Evolutionary conservation across 129 eudicot species (phyloP), one percentile per base, ranked within the genome.

Genomic region (Pulicaria dysenterica): DNA sequence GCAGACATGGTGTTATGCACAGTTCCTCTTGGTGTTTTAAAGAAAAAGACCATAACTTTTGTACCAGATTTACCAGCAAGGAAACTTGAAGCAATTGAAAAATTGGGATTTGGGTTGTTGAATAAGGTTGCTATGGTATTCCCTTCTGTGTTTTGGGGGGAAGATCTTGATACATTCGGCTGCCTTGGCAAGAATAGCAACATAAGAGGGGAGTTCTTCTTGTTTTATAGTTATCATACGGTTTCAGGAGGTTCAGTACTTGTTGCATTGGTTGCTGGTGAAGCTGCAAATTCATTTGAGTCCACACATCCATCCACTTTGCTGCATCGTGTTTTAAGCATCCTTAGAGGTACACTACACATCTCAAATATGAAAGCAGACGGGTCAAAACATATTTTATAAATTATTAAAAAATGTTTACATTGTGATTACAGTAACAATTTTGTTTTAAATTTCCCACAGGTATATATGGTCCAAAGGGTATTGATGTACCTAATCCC

Each of bases 141-240:
- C 34, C 86, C 92, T 4, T 15, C 53, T 70, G 88, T 87, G 16
- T 93, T 93, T 77, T 93, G 98, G 98, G 96, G 96, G 39, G 98
- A 93, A 46, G 98, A 93, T 74, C 78, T 93, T 62, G 98, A 93
- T 81, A 93, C 98, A 15, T 89, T 93, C 77, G 98, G 96, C 43
- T 83, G 86, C 63, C 92, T 89, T 39, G 84, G 82, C 38, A 84
- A 81, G 69, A 67, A 79, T 40, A 84, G 85, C 74, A 77, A 59
- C 58, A 64, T 48, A 31, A 80, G 98, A 13, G 98, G 98, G 16
- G 92, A 89, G 75, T 93, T 83, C 69, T 89, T 93, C 65, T 76
- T 93, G 74, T 93, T 93, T 72, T 93, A 93, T 62, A 69, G 98
- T 78, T 93, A 93, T 84, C 98, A 90, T 77, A 93, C 95, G 15